Percentiles rank a stretch among this genome's conserved stretches.
phyloP scores from a whole-genome alignment of 2,329 filamentous ascomycete genomes.

The Fusarium poae region DNA sequence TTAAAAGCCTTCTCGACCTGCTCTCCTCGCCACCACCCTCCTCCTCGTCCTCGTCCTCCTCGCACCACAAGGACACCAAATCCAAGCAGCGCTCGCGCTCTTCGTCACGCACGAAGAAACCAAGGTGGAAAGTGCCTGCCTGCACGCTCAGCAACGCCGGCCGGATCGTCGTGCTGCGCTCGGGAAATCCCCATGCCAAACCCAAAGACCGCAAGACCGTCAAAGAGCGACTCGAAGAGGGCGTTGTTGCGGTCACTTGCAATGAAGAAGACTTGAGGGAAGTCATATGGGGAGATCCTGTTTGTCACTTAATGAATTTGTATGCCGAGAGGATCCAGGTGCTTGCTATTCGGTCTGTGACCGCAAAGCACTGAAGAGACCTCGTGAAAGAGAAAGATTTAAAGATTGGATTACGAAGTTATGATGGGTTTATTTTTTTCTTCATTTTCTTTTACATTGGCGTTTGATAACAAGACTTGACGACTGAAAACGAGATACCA shows the following conservation, averaged over 20 bases:
- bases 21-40: conserved; percentile 70
- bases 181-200: conserved; percentile 56
- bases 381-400: neutral
- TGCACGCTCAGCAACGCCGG: conserved; percentile 78
- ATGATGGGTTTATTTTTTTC: conserved; percentile 10
- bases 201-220: conserved; percentile 62
- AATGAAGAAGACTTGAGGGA: conserved; percentile 75
- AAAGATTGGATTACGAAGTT: conserved; percentile 18
- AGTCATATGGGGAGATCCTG: conserved; percentile 84
- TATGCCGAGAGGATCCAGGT: conserved; percentile 80
- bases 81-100: conserved; percentile 32
- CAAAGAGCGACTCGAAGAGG: conserved; percentile 65
- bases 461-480: conserved; percentile 33
- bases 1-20: conserved; percentile 78
- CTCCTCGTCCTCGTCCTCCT: conserved; percentile 34
- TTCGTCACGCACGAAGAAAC: conserved; percentile 46
- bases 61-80: conserved; percentile 15
- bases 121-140: conserved; percentile 74
- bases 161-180: conserved; percentile 74
- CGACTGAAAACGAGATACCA: conserved; percentile 27
- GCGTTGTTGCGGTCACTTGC: conserved; percentile 76
- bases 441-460: conserved; percentile 16
- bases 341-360: conserved; percentile 72
- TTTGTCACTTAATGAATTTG: conserved; percentile 83
- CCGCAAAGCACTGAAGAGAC: conserved; percentile 31